A percentile compares a stretch with the other conserved stretches of the same genome.
Evolutionary conservation across 345 rosid genomes (phyloP).

Genomic region (Mangifera indica): DNA sequence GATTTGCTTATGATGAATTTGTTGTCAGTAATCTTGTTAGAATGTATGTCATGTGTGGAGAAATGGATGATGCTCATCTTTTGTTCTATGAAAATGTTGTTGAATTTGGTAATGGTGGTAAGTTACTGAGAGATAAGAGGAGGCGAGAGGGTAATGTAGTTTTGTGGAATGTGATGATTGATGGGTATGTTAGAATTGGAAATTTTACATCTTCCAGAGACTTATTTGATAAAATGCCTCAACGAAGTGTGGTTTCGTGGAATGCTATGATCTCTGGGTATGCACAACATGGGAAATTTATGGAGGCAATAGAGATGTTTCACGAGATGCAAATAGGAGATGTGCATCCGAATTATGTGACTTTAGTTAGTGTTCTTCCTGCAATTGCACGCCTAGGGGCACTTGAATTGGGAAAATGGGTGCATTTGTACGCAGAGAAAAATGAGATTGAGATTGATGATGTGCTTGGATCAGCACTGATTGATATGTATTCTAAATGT

Average conservation of each 20-base stretch:
- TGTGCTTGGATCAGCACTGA: slow-evolving; percentile 66
- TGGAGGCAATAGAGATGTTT: slow-evolving; percentile 58
- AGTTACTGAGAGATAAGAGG: slow-evolving; percentile 35
- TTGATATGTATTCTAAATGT: slow-evolving; percentile 78
- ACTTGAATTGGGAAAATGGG: slow-evolving; percentile 62
- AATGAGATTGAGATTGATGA: slow-evolving; percentile 47
- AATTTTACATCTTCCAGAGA: slow-evolving; percentile 40
- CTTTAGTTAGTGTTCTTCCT: slow-evolving; percentile 69
- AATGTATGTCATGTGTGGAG: slow-evolving; percentile 62
- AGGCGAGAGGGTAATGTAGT: slow-evolving; percentile 57
- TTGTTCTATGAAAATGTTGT: slow-evolving; percentile 39
- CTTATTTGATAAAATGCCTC: slow-evolving; percentile 57
- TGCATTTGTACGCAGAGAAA: slow-evolving; percentile 58
- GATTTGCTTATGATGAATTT: slow-evolving; percentile 55
- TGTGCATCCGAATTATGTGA: slow-evolving; percentile 50
- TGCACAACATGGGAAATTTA: slow-evolving; percentile 54
- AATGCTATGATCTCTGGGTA: slow-evolving; percentile 70
- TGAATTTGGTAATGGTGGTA: neutral
- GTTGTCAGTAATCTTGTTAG: slow-evolving; percentile 65
- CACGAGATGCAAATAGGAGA: slow-evolving; percentile 50
- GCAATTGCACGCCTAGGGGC: slow-evolving; percentile 57
- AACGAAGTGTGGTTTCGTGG: slow-evolving; percentile 60
- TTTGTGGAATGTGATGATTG: slow-evolving; percentile 72
- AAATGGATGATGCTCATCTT: slow-evolving; percentile 46
- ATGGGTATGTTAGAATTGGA: slow-evolving; percentile 57